Conservation (phyloP, 164 flowering plant genomes). For the grape (Vitis vinifera) region DNA sequence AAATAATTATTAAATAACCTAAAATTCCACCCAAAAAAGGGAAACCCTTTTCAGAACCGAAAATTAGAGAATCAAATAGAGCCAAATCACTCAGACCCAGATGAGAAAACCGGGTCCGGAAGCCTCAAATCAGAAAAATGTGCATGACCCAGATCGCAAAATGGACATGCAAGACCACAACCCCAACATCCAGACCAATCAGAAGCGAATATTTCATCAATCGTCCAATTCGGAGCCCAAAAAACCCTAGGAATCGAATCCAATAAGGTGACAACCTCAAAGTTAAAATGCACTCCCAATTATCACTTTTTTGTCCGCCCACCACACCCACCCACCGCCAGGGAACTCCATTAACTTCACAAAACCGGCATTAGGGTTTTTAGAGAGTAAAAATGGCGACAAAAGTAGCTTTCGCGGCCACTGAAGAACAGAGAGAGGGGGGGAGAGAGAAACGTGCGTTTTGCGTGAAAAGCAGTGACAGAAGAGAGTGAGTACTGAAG, state of each 20-base stretch:
- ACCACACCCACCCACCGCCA: too few relatives aligned
- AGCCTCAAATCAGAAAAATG: neutral
- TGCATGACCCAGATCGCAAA: constrained; percentile 8
- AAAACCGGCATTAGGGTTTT: too few relatives aligned
- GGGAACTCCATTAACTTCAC: too few relatives aligned
- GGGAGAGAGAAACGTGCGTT: constrained; percentile 22
- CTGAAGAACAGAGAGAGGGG: neutral
- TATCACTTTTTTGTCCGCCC: too few relatives aligned
- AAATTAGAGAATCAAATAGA: neutral
- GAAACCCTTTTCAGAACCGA: constrained; percentile 1
- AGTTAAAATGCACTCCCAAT: neutral
- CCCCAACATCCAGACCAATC: neutral
- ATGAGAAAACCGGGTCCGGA: neutral
- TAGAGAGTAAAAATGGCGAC: constrained; percentile 1
- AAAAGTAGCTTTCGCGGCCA: neutral
- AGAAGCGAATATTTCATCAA: too few relatives aligned
- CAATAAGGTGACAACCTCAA: neutral
- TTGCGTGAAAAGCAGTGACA: constrained; percentile 26
- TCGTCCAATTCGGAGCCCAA: neutral
- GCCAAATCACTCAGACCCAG: constrained; percentile 1
- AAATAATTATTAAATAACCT: too few relatives aligned
- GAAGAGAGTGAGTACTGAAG: constrained; percentile 2
- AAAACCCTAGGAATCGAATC: constrained; percentile 4
- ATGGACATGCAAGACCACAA: constrained; percentile 10
- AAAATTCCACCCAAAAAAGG: neutral